Evolutionary conservation across 176 grass and related monocot genomes (phyloP), one percentile per base, ranked within the genome.

Genomic region (Musa beccarii): DNA sequence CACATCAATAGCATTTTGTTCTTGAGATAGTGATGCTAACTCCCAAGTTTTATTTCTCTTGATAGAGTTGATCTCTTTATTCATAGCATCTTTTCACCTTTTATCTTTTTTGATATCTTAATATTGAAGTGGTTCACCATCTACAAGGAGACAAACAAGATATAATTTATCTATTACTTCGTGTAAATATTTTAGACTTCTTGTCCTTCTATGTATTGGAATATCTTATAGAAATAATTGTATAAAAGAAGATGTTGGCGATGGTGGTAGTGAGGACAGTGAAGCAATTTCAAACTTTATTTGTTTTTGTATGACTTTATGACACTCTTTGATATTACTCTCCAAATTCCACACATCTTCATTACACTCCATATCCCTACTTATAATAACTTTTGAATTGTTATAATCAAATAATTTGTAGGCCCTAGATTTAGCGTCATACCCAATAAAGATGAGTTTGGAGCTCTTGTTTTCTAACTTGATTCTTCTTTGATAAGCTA

Each of bases 31-130:
- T 28, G 53, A 13, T 5, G 55, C 1, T 19, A 75, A 9, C 2
- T 75, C 23, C 22, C 53, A 62, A 8, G 73, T 75, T 34, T 28
- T 25, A 62, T 75, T 75, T 22, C 22, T 22, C 22, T 22, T 22
- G 22, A 75, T 28, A 59, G 73, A n/a, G 15, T 17, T 49, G 25
- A 75, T 61, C 23, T 75, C 73, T 34, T 61, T 54, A 75, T 25
- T 21, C 54, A 62, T 75, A 9, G 53, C 53, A 9, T 75, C 8
- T 8, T 62, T 75, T 23, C 52, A 59, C n/a, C 22, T 57, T 14
- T 21, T 9, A 17, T 65, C 29, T 3, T 65, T 1, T 1, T 43
- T 43, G 15, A 24, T 21, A 10, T 43, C 53, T 10, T 61, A 26
- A 21, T 53, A 75, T 26, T 75, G 11, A 8, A 2, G 0, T 43